A percentile compares a stretch with the other conserved stretches of the same genome.
These are phyloP conservation scores for Pestalotiopsis sp. DNA, from an alignment of 2,329 filamentous ascomycete species.

Conservation along the genomic window DNA sequence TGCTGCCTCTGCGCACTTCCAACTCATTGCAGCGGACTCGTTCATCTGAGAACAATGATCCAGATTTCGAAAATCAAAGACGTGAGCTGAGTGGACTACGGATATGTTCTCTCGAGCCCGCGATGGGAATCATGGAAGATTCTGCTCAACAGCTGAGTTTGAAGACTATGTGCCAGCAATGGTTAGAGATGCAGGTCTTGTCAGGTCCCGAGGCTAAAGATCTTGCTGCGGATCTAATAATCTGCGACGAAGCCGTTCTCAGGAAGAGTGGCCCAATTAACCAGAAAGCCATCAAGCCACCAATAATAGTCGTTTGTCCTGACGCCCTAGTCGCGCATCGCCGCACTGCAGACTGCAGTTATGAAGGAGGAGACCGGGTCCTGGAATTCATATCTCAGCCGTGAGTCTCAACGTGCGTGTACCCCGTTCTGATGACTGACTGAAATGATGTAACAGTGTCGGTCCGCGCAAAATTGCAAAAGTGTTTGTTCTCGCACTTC, in stretches of 20 bases:
- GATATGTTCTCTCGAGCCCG: conserved; percentile 18
- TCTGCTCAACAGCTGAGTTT: too few species aligned
- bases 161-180: too few species aligned
- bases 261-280: too few species aligned
- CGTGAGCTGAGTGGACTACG: conserved; percentile 25
- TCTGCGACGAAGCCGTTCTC: too few species aligned
- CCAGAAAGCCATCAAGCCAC: too few species aligned
- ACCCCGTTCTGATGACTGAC: not conserved
- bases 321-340: too few species aligned
- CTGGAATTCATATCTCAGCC: conserved; percentile 42
- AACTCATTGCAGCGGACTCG: not conserved
- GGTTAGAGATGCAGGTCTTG: too few species aligned
- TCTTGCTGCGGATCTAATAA: too few species aligned
- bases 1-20: not conserved
- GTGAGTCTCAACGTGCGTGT: conserved; percentile 23
- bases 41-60: not conserved
- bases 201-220: too few species aligned
- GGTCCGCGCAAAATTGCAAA: conserved; percentile 42
- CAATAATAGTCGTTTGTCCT: too few species aligned
- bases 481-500: conserved; percentile 22
- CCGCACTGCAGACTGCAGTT: too few species aligned
- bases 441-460: not conserved
- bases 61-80: not conserved
- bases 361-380: conserved; percentile 14
- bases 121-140: too few species aligned